These are phyloP conservation scores for Trichoderma erinaceum DNA, from an alignment of 495 filamentous ascomycete genomes.

Conservation along the genomic window DNA sequence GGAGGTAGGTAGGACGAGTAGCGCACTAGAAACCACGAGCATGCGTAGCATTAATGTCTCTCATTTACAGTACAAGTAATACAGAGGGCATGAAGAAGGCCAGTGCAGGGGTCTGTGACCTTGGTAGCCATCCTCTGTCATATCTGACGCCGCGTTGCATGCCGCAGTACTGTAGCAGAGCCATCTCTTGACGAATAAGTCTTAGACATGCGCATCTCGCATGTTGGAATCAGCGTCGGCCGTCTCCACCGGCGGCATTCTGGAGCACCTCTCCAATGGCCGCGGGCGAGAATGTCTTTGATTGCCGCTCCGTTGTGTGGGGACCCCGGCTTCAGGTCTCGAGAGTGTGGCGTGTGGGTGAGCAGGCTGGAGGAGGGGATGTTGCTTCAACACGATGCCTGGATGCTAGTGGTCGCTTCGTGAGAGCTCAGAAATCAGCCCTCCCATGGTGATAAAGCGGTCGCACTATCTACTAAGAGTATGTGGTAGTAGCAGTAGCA, in stretches of 20 bases:
- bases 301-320: neutral
- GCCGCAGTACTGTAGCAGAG: neutral
- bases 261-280: constrained; percentile 1
- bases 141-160: neutral
- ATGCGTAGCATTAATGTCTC: neutral
- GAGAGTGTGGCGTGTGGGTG: constrained; percentile 1
- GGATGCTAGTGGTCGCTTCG: neutral
- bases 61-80: neutral
- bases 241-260: neutral
- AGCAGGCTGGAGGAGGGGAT: neutral
- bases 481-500: too few relatives aligned
- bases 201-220: neutral
- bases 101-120: too few relatives aligned
- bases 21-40: neutral
- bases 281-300: constrained; percentile 3
- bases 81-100: neutral
- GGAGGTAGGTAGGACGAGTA: neutral
- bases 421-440: neutral
- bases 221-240: neutral
- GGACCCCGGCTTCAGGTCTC: neutral
- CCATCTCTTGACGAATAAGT: neutral
- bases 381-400: neutral
- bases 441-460: too few relatives aligned
- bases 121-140: too few relatives aligned
- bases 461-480: too few relatives aligned